Conservation (phyloP, 441 rosid genomes). For the Populus hybrid region DNA sequence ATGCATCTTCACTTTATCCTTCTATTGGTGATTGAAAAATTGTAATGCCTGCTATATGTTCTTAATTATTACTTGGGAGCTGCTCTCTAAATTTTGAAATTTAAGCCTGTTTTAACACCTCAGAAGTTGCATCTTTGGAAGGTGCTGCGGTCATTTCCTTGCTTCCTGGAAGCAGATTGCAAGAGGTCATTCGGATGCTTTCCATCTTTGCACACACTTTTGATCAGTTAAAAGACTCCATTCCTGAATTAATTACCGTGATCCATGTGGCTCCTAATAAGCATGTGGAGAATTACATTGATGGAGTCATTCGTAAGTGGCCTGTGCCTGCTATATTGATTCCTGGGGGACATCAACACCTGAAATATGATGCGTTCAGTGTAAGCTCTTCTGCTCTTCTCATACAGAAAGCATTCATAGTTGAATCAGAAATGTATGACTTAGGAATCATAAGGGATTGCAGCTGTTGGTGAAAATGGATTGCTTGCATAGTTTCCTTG, state of each 20-base stretch:
- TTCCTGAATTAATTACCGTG: conserved; percentile 45
- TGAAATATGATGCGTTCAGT: conserved; percentile 68
- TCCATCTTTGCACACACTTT: conserved; percentile 64
- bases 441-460: neutral
- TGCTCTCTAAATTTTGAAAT: neutral
- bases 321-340: conserved; percentile 65
- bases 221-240: conserved; percentile 42
- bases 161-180: conserved; percentile 94
- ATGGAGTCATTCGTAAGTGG: conserved; percentile 45
- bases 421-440: neutral
- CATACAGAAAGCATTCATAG: neutral
- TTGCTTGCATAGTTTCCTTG: neutral
- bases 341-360: conserved; percentile 56
- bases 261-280: conserved; percentile 75
- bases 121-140: conserved; percentile 22
- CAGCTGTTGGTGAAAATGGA: neutral
- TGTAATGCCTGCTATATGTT: neutral
- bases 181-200: conserved; percentile 84
- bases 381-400: conserved; percentile 38
- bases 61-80: neutral
- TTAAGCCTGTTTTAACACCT: neutral
- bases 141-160: conserved; percentile 63
- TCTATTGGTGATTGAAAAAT: neutral
- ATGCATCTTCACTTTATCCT: neutral
- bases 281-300: conserved; percentile 54